Evolutionary conservation across 2,329 filamentous ascomycete species (phyloP).

Genomic region (Paracoccidioides lutzii): DNA sequence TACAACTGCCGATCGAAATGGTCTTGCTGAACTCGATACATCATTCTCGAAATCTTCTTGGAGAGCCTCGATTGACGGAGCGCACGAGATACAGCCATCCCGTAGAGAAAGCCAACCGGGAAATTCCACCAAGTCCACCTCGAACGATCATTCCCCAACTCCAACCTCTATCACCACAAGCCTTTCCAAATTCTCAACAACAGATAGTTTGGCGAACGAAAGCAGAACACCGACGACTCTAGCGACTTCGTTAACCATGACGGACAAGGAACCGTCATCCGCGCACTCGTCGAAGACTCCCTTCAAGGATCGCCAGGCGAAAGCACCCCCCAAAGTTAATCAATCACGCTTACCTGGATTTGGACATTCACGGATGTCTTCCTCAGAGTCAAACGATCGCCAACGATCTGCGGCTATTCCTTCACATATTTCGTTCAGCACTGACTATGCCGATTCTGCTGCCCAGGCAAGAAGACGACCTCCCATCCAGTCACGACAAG

Average conservation of each 20-base stretch:
- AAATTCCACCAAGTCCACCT: conserved; percentile 21
- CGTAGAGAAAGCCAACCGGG: conserved; percentile 25
- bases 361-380: conserved; percentile 28
- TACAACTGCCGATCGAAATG: conserved; percentile 16
- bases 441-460: conserved; percentile 10
- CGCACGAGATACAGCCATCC: conserved; percentile 13
- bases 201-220: conserved; percentile 16
- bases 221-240: conserved; percentile 19
- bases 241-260: conserved; percentile 18
- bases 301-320: conserved; percentile 20
- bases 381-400: conserved; percentile 31
- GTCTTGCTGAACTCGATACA: conserved; percentile 18
- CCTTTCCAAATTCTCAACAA: conserved; percentile 19
- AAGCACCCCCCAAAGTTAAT: conserved; percentile 26
- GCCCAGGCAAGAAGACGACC: conserved; percentile 10
- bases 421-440: conserved; percentile 18
- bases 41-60: conserved; percentile 14
- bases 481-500: conserved; percentile 17
- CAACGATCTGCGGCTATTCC: conserved; percentile 31
- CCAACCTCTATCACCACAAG: conserved; percentile 20
- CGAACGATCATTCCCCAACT: conserved; percentile 17
- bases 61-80: conserved; percentile 15
- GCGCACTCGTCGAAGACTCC: conserved; percentile 18
- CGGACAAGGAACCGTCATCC: conserved; percentile 18
- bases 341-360: conserved; percentile 36